Percentiles rank a stretch among this genome's conserved stretches.
These are phyloP conservation scores for Russula compacta DNA, from an alignment of 768 basidiomycete species.

Conservation along the genomic window DNA sequence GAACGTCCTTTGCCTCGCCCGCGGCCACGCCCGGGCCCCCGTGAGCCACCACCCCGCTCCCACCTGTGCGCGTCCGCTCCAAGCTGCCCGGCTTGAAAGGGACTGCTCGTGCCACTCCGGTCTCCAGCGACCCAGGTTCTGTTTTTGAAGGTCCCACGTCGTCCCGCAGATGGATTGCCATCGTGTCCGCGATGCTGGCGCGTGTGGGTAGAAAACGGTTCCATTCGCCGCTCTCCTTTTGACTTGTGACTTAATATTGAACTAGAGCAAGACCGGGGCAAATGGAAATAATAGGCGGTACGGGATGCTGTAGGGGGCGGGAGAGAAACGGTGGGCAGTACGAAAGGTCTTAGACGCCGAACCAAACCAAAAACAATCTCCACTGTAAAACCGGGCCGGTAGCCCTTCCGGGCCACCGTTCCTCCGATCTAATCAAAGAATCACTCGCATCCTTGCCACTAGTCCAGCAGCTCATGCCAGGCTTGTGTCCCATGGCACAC, in stretches of 20 bases:
- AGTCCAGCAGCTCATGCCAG: no score
- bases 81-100: conserved; percentile 4
- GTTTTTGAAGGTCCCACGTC: conserved; percentile 19
- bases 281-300: background rate
- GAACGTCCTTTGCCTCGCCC: conserved; percentile 32
- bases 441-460: no score
- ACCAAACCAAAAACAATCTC: background rate
- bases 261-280: background rate
- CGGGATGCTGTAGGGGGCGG: no score
- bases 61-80: conserved; percentile 43
- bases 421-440: no score
- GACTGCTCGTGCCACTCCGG: conserved; percentile 6
- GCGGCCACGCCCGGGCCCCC: conserved; percentile 36
- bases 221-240: conserved; percentile 4
- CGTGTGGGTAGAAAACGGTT: background rate
- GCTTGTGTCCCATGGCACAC: no score
- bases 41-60: conserved; percentile 50
- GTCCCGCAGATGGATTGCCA: background rate
- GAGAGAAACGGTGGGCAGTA: background rate
- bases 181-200: conserved; percentile 12
- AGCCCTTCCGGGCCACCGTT: no score
- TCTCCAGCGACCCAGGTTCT: conserved; percentile 14
- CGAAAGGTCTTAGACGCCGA: background rate
- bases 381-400: no score
- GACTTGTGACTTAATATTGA: background rate